Evolutionary conservation across 441 rosid genomes (phyloP).

Genomic region (Pelargonium citronellum): DNA sequence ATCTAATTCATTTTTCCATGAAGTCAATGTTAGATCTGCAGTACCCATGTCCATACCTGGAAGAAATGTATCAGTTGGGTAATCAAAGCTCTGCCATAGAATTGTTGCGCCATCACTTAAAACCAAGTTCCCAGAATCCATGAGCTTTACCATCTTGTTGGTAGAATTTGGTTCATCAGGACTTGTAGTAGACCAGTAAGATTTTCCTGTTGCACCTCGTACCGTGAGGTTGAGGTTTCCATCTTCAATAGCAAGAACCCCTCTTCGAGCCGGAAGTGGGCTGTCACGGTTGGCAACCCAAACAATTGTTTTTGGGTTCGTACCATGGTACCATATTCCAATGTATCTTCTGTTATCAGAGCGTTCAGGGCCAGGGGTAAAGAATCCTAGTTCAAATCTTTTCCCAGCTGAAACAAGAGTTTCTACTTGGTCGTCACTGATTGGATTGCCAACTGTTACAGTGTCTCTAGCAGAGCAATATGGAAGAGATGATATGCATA

Average conservation of each 20-base stretch:
- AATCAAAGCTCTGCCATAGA: slow-evolving; percentile 59
- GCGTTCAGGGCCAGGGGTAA: slow-evolving; percentile 36
- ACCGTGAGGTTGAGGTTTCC: slow-evolving; percentile 34
- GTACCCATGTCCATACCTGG: slow-evolving; percentile 58
- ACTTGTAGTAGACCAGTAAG: slow-evolving; percentile 28
- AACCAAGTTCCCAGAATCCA: slow-evolving; percentile 51
- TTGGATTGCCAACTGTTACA: slow-evolving; percentile 20
- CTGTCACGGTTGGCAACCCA: slow-evolving; percentile 60
- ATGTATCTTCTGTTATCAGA: slow-evolving; percentile 35
- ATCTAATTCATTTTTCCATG: slow-evolving; percentile 41
- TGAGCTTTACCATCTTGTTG: slow-evolving; percentile 26
- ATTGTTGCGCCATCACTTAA: slow-evolving; percentile 15
- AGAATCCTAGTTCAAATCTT: slow-evolving; percentile 60
- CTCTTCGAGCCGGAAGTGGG: slow-evolving; percentile 28
- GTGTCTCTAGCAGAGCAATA: slow-evolving; percentile 33
- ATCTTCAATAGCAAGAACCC: slow-evolving; percentile 28
- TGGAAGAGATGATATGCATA: slow-evolving; percentile 23
- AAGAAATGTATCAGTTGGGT: slow-evolving; percentile 61
- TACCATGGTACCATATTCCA: slow-evolving; percentile 47
- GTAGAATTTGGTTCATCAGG: slow-evolving; percentile 19
- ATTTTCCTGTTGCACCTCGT: slow-evolving; percentile 17
- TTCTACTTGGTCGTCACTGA: slow-evolving; percentile 24
- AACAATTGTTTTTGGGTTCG: slow-evolving; percentile 34
- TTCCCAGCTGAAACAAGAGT: slow-evolving; percentile 40
- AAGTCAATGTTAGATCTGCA: slow-evolving; percentile 32